These are phyloP conservation scores for Teratosphaeria nubilosa DNA, from an alignment of 2,329 filamentous ascomycete genomes.

Conservation along the genomic window DNA sequence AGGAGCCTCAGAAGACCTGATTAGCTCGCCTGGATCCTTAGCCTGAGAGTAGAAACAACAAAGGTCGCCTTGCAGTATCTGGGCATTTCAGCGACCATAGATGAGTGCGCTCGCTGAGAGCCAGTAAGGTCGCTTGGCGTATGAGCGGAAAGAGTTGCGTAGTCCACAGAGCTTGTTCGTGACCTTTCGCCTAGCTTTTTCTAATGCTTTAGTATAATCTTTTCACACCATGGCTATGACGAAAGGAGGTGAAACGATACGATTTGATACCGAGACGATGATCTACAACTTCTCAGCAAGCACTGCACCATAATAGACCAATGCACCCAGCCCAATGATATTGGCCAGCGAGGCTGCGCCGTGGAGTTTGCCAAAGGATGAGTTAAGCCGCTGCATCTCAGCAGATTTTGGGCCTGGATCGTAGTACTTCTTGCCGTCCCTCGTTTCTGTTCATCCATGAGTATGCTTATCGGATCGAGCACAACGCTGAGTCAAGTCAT, in stretches of 20 bases:
- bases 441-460: slow-evolving; percentile 48
- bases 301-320: slow-evolving; percentile 67
- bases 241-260: not conserved
- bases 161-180: not conserved
- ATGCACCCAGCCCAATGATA: slow-evolving; percentile 57
- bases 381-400: slow-evolving; percentile 75
- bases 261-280: not conserved
- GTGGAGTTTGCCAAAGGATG: slow-evolving; percentile 68
- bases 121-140: not conserved
- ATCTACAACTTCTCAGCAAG: slow-evolving; percentile 43
- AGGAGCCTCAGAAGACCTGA: not conserved
- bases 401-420: slow-evolving; percentile 69
- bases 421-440: slow-evolving; percentile 80
- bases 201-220: too few species aligned
- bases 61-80: not conserved
- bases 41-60: not conserved
- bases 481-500: slow-evolving; percentile 20
- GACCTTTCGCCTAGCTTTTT: not conserved
- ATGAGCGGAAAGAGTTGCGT: not conserved
- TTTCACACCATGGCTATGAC: not conserved
- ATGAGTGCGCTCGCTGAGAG: not conserved
- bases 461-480: not conserved
- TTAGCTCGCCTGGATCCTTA: too few species aligned
- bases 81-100: not conserved
- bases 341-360: slow-evolving; percentile 74